Conservation (phyloP, 1,139 yeast species). For the Geotrichum fermentans region DNA sequence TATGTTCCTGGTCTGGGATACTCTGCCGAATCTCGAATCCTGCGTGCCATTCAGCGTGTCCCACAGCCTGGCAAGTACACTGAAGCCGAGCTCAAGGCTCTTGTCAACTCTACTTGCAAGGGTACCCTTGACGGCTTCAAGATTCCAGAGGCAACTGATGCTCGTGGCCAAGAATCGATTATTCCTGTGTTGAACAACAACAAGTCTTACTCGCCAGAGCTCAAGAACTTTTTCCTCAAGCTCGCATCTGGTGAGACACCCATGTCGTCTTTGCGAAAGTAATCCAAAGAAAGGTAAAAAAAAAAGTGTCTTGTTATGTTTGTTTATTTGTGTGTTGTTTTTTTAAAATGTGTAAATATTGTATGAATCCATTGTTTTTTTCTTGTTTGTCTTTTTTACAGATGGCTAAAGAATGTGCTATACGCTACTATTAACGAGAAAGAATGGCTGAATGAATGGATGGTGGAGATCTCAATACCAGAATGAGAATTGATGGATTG, state of each 20-base stretch:
- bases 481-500: too few relatives aligned
- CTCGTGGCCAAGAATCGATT: constrained; percentile 20
- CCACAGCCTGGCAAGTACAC: constrained; percentile 12
- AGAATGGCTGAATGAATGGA: too few relatives aligned
- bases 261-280: constrained; percentile 22
- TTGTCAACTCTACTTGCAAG: constrained; percentile 26
- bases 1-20: constrained; percentile 15
- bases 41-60: constrained; percentile 18
- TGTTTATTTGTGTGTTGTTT: neutral
- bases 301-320: neutral
- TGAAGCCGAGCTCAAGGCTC: constrained; percentile 16
- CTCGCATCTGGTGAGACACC: constrained; percentile 31
- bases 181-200: constrained; percentile 29
- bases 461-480: too few relatives aligned
- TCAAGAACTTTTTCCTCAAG: constrained; percentile 27
- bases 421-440: too few relatives aligned
- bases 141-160: constrained; percentile 16
- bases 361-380: too few relatives aligned
- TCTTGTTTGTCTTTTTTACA: too few relatives aligned
- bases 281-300: neutral
- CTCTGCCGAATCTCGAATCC: constrained; percentile 16
- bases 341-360: constrained; percentile 1
- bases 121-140: constrained; percentile 23
- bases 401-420: too few relatives aligned
- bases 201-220: constrained; percentile 24